Conservation (phyloP, 192 early-diverging fungal genomes). For the Chytriomyces sp. region DNA sequence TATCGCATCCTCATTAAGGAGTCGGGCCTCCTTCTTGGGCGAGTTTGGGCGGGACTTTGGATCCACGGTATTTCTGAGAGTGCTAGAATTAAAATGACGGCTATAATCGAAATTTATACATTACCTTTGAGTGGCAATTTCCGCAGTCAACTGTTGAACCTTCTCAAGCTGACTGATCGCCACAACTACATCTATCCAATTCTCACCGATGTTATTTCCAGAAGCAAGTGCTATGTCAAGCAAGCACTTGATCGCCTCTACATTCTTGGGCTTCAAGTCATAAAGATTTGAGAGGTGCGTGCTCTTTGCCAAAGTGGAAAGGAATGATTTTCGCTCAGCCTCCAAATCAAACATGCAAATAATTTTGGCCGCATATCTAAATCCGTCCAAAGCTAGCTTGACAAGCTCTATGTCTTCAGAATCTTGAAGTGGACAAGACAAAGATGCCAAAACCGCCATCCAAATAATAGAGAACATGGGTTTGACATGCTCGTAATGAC, state of each 20-base stretch:
- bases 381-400: conserved; percentile 63
- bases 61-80: not conserved
- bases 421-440: conserved; percentile 83
- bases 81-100: not conserved
- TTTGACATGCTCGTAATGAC: conserved; percentile 84
- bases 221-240: conserved; percentile 73
- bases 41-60: not conserved
- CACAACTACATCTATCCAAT: conserved; percentile 85
- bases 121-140: conserved; percentile 35
- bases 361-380: conserved; percentile 79
- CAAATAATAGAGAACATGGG: conserved; percentile 91
- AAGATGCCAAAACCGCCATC: conserved; percentile 82
- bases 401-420: conserved; percentile 72
- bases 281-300: conserved; percentile 79
- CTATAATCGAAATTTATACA: not conserved
- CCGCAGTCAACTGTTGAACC: conserved; percentile 70
- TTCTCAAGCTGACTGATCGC: conserved; percentile 89
- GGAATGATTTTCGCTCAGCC: conserved; percentile 84
- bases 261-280: conserved; percentile 89
- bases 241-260: conserved; percentile 86
- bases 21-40: conserved; percentile 15
- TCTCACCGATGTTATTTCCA: conserved; percentile 55
- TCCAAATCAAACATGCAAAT: conserved; percentile 90
- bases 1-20: conserved; percentile 51
- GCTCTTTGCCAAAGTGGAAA: conserved; percentile 88